Base-by-base conservation (phyloP, 495 filamentous ascomycete genomes). In the Lophium mytilinum region DNA sequence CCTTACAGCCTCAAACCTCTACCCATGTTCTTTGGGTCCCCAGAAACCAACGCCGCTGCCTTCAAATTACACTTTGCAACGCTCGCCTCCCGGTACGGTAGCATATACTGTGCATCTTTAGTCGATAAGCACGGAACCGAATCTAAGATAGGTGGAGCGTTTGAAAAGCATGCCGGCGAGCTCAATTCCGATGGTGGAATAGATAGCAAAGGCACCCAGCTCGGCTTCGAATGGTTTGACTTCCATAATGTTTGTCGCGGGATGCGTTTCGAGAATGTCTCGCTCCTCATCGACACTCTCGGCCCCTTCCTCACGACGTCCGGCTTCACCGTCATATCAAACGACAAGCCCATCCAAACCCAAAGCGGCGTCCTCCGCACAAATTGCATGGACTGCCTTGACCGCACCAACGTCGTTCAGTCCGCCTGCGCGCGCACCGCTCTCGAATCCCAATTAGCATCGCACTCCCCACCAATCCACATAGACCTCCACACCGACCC, bases 321-420 rank as follows among this genome's bases (percentile, higher is more conserved):
- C 53, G 83, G 86, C 9, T 86, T 76, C 12, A 68, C 68, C 9
- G 57, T 83, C 7, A 61, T 75, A 18, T 58, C 66, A 8, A 69
- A 72, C n/a, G 60, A 66, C 24, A 11, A 65, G 39, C 39, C 62
- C 21, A 47, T 63, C 1, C 43, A 60, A 33, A 76, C 67, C 41
- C 92, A 96, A 65, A 76, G 70, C 17, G 92, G 90, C 2, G 80
- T 95, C 11, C 65, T 96, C 12, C 75, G 92, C 52, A 96, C 89
- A 3, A 96, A 97, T 67, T 97, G 92, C 69, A 97, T 97, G 92
- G 92, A 97, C 65, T 97, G 92, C 62, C 79, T 97, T 12, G 91
- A 96, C 64, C 83, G 90, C 30, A 96, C 92, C 2, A 95, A 95
- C 57, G 89, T 96, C 34, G 89, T 90, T 18, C 92, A 96, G 71